Evolutionary conservation across 1,284 basidiomycete species (phyloP), one percentile per base, ranked within the genome.

Genomic region (Earliella scabrosa): DNA sequence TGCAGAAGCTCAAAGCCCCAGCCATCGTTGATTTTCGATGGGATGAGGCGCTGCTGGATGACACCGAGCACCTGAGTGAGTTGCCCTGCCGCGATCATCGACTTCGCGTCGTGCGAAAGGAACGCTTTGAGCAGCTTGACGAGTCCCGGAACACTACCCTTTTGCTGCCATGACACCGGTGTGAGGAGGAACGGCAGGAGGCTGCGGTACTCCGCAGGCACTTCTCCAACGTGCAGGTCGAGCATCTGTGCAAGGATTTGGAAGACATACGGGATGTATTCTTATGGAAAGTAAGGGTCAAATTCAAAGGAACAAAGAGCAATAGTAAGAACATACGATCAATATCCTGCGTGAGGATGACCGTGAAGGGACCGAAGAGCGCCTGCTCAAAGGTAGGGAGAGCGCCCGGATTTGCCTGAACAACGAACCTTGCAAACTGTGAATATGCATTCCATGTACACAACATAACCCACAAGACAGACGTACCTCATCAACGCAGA

Each of bases 231-330:
- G 66, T 97, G 95, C 9, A 94, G 77, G 64, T 96, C 93, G 34
- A 99, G 87, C 82, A 99, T 94, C 72, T 99, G 97, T 0, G 95
- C 92, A 29, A 98, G 85, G 63, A 99, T 87, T 71, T 99, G 97
- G 82, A 99, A 98, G 49, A 94, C 92, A 71, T 97, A 99, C 2
- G 97, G 97, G 50, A 97, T 91, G 71, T 98, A 99, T 76, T 98
- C 97, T 94, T 70, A 3, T 13, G 16, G 11, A 38, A 16, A 11
- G 8, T 18, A 10, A 34, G 10, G 1, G 34, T 50, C n/a, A 50
- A 31, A 40, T 31, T 31, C 11, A 39, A 10, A 4, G 14, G 14
- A 20, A n/a, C 16, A 2, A 23, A 20, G 2, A 16, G 14, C 14
- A 8, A 14, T 11, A 3, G 9, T 38, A 20, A 36, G 9, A 2